Conservation (phyloP, 1,139 yeast genomes). For the Debaryomycetaceae sp. region DNA sequence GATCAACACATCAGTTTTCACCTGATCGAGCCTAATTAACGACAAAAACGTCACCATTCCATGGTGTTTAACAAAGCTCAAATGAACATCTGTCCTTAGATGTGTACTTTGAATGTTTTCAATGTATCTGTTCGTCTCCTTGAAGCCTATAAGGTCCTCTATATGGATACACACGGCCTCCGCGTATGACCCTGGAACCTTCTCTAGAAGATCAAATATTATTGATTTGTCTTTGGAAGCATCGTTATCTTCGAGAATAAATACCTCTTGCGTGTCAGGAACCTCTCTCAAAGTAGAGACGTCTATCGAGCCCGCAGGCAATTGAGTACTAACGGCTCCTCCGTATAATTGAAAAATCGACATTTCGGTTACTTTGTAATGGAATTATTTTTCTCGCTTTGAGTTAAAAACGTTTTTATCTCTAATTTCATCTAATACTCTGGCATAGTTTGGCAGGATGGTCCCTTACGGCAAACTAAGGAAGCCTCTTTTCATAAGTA, state of each 20-base stretch:
- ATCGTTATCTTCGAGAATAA: slow-evolving; percentile 39
- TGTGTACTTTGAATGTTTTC: slow-evolving; percentile 3
- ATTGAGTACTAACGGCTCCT: slow-evolving; percentile 61
- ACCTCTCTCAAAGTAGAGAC: slow-evolving; percentile 73
- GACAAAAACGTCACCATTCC: slow-evolving; percentile 45
- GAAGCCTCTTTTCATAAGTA: slow-evolving; percentile 22
- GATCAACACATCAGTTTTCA: slow-evolving; percentile 59
- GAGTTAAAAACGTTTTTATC: too few relatives aligned
- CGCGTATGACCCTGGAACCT: slow-evolving; percentile 37
- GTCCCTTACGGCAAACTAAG: slow-evolving; percentile 16
- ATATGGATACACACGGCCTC: slow-evolving; percentile 40
- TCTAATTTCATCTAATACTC: too few relatives aligned
- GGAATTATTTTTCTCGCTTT: too few relatives aligned
- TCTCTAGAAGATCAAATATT: slow-evolving; percentile 69
- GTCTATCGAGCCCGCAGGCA: slow-evolving; percentile 62
- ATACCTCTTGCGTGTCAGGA: slow-evolving; percentile 90
- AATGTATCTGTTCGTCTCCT: slow-evolving; percentile 12
- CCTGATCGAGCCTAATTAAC: slow-evolving; percentile 48
- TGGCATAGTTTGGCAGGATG: not conserved
- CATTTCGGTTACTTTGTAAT: not conserved
- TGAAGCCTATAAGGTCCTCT: slow-evolving; percentile 32
- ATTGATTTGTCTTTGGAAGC: slow-evolving; percentile 52
- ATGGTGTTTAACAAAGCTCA: slow-evolving; percentile 3
- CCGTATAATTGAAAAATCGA: slow-evolving; percentile 47
- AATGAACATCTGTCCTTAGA: slow-evolving; percentile 1